These are phyloP conservation scores for Pestalotiopsis sp. DNA, from an alignment of 2,329 filamentous ascomycete species.

Conservation along the genomic window DNA sequence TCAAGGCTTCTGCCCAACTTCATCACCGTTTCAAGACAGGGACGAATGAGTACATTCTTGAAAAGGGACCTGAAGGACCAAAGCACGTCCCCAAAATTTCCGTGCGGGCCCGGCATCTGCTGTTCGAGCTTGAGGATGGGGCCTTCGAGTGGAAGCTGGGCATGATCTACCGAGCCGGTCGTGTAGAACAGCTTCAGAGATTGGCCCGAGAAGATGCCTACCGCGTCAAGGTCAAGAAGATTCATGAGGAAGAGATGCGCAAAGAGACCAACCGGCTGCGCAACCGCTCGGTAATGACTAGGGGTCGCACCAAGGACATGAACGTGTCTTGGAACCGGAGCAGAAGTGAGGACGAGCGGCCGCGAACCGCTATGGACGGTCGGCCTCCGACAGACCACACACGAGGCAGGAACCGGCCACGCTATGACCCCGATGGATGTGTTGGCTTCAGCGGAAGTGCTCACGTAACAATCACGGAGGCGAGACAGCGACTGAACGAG, in stretches of 20 bases:
- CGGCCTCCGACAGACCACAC: slow-evolving; percentile 35
- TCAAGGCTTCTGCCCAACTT: slow-evolving; percentile 88
- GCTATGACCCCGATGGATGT: slow-evolving; percentile 81
- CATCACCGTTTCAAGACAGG: slow-evolving; percentile 89
- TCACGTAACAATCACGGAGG: slow-evolving; percentile 76
- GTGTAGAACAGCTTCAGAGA: slow-evolving; percentile 87
- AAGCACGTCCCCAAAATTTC: slow-evolving; percentile 88
- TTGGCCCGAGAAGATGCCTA: slow-evolving; percentile 91
- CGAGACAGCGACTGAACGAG: slow-evolving; percentile 72
- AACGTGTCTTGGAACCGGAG: slow-evolving; percentile 49
- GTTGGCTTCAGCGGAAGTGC: slow-evolving; percentile 70
- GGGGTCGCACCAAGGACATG: slow-evolving; percentile 35
- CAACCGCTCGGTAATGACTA: slow-evolving; percentile 55
- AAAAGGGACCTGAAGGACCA: slow-evolving; percentile 82
- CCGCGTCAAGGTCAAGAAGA: slow-evolving; percentile 81
- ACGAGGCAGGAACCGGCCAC: slow-evolving; percentile 49
- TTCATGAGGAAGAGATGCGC: slow-evolving; percentile 70
- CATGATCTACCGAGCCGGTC: slow-evolving; percentile 87
- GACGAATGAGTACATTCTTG: slow-evolving; percentile 84
- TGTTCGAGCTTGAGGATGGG: slow-evolving; percentile 94
- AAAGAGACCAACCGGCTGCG: slow-evolving; percentile 56
- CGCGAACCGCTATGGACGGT: slow-evolving; percentile 27
- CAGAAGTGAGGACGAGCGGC: slow-evolving; percentile 56
- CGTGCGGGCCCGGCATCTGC: slow-evolving; percentile 75
- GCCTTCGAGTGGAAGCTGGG: slow-evolving; percentile 97